Conservation (phyloP, 1,284 basidiomycete genomes). For the Phaffia rhodozyma region DNA sequence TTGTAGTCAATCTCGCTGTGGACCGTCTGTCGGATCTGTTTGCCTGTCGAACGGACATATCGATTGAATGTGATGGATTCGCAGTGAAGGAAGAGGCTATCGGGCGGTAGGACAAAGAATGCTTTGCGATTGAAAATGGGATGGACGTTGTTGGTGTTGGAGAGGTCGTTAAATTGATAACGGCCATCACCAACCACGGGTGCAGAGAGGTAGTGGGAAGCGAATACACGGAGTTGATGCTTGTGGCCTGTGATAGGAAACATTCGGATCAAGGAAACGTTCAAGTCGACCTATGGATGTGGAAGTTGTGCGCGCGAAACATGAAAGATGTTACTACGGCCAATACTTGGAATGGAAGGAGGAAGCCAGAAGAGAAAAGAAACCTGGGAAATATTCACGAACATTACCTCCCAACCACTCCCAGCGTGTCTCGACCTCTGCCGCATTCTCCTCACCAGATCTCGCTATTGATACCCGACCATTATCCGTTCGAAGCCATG, state of each 20-base stretch:
- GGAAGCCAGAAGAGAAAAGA: neutral
- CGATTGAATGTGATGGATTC: neutral
- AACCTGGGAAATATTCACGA: neutral
- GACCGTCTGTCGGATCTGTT: neutral
- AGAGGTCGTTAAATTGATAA: neutral
- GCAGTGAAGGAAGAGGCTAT: constrained; percentile 12
- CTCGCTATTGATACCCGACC: too few relatives aligned
- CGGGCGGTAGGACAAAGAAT: neutral
- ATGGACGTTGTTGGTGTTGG: neutral
- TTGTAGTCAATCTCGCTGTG: neutral
- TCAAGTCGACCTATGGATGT: neutral
- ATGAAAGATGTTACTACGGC: neutral
- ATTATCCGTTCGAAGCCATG: too few relatives aligned
- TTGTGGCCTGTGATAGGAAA: constrained; percentile 11
- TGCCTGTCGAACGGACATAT: neutral
- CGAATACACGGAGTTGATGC: constrained; percentile 16
- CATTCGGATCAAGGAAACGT: constrained; percentile 13
- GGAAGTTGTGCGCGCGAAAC: neutral
- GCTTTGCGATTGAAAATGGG: neutral
- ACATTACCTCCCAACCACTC: constrained; percentile 9
- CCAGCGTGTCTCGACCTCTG: neutral
- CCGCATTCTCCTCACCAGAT: neutral
- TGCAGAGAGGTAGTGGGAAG: neutral
- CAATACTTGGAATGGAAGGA: neutral
- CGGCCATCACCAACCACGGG: constrained; percentile 13